phyloP scores from a whole-genome alignment of 1,139 yeast genomes.

The Suhomyces chickasaworum region DNA sequence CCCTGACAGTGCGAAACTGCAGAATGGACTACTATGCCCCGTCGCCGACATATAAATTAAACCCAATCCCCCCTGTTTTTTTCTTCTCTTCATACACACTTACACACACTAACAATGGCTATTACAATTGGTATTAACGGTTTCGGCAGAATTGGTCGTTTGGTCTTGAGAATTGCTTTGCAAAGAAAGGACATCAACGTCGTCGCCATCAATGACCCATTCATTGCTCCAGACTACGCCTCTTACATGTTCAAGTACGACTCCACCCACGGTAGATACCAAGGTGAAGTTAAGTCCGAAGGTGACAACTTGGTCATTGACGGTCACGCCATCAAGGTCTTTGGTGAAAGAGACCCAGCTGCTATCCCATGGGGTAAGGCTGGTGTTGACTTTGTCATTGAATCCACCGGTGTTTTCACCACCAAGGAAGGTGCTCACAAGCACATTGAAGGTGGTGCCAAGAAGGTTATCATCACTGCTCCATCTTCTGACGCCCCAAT shows the following conservation, averaged over 20 bases:
- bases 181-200: conserved; percentile 69
- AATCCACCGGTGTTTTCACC: conserved; percentile 91
- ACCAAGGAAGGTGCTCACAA: conserved; percentile 73
- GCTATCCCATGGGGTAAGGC: conserved; percentile 79
- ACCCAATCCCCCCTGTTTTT: conserved; percentile 8
- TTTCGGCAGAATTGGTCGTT: conserved; percentile 88
- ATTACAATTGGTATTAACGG: conserved; percentile 75
- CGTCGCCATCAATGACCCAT: conserved; percentile 83
- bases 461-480: conserved; percentile 86
- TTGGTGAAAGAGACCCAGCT: conserved; percentile 79
- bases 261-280: conserved; percentile 79
- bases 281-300: conserved; percentile 64
- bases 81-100: conserved; percentile 8
- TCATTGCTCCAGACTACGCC: conserved; percentile 81
- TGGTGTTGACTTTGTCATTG: conserved; percentile 79
- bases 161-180: conserved; percentile 79
- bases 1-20: conserved; percentile 3
- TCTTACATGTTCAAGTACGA: conserved; percentile 89
- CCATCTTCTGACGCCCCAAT: conserved; percentile 88
- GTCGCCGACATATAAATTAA: conserved; percentile 15
- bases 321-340: conserved; percentile 68
- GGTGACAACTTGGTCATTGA: conserved; percentile 62
- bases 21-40: conserved; percentile 6
- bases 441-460: conserved; percentile 85
- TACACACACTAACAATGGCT: conserved; percentile 21